Base-by-base conservation (phyloP, 2,329 filamentous ascomycete species). In the Penicillium hesseltinei region DNA sequence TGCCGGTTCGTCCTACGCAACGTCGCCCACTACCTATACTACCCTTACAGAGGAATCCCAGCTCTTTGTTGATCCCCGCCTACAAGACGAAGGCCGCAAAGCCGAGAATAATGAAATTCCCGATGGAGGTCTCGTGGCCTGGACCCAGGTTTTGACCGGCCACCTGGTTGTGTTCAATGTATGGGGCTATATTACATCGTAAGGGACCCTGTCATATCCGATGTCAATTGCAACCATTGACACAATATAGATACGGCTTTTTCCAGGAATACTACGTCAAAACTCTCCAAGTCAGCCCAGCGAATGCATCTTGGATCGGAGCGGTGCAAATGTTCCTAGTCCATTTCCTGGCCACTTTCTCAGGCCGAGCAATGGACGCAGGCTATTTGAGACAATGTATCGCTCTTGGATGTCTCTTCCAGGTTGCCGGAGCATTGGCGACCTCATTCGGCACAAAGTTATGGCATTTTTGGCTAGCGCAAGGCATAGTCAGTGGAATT, bases 401-500 rank as follows among this genome's bases (percentile, higher is more conserved):
- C 10, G 15, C 49, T 5, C 23, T 52, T 42, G 54, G 54, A 3
- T 57, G 54, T 23, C 4, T 57, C 5, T 47, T 57, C 1, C 62
- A 68, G 8, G 59, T 80, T 0, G 25, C 79, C 0, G 80, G 80
- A 17, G 73, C 78, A 27, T 78, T 83, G 63, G 72, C 75, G 63
- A 79, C 79, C 9, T 80, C 77, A 33, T 66, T 80, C 1, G 67
- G 73, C 7, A 76, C 66, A 0, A 59, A 66, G 23, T 82, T 81
- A 63, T 82, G 77, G 75, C 78, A 82, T 63, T 70, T 82, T 0
- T 73, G 83, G 31, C 73, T 84, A 5, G 66, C 77, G 0, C 78
- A 81, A 54, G 78, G 77, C 0, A 51, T 80, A 2, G 73, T 67
- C 35, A 68, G 71, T 25, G 79, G 78, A 4, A 48, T 80, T 9